Base-by-base conservation (phyloP, 73 alveolate genomes). In the Uronychia setigera region DNA sequence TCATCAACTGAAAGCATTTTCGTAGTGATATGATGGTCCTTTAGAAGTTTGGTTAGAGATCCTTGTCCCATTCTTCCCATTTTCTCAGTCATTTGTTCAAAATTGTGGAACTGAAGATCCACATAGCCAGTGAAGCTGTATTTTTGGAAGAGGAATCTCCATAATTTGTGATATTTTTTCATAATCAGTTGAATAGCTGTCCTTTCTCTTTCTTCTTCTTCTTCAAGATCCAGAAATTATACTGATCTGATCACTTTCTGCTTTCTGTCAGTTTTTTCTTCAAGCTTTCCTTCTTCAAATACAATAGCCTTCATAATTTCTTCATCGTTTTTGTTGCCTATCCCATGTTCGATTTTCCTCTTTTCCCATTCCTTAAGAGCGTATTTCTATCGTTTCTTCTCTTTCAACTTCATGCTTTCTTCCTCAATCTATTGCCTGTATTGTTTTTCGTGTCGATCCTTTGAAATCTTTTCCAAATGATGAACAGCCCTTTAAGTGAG, bases 11-110 rank as follows among this genome's bases (percentile, higher is more conserved):
- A 78, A 1, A 93, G 78, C 92, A 86, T 89, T 31, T 85, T 31
- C 1, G 58, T 32, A 32, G 88, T 77, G 33, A 93, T 80, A 26
- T 85, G 95, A 58, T 93, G 97, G 74, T 93, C 97, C 87, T 93
- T 93, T 26, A 93, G 85, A 58, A 93, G 60, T 74, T 91, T 93
- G 77, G 60, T 76, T 46, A 90, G 57, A 31, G 60, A 80, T 5
- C 82, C 80, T 9, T 58, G 34, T 29, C 74, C 74, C 58, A 82
- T 74, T 11, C 79, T 60, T 1, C 59, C 32, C 25, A 75, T 58
- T 31, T 82, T 82, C 1, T 82, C 33, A 0, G 35, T 28, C 33
- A 74, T 58, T 26, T 60, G 28, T 30, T 82, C 89, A 33, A 82
- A 82, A 33, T 67, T 82, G 1, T 80, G 74, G 32, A 58, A 57